Evolutionary conservation across 345 rosid genomes (phyloP).

Genomic region (Eucalyptus coolabah): DNA sequence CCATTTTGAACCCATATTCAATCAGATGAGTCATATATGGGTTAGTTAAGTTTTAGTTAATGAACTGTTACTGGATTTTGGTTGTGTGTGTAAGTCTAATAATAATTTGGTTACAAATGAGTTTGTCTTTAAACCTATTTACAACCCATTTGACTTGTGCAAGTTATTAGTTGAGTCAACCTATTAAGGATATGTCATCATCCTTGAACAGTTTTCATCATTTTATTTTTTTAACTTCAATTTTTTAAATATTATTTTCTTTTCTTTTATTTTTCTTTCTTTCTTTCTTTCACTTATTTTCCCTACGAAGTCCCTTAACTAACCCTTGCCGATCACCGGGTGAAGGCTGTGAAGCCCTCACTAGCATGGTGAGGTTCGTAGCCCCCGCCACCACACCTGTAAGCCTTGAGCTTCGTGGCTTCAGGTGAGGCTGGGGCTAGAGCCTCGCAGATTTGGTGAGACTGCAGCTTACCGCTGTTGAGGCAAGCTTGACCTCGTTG

Average conservation of each 20-base stretch:
- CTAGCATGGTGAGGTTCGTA: accelerated
- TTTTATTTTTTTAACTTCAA: accelerated
- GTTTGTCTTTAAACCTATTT: too few relatives aligned
- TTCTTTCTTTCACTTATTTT: too few relatives aligned
- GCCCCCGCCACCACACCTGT: accelerated
- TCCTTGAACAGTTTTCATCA: too few relatives aligned
- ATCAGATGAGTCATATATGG: accelerated
- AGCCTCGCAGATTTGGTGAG: accelerated
- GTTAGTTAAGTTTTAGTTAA: too few relatives aligned
- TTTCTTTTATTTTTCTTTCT: accelerated
- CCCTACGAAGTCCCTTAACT: accelerated
- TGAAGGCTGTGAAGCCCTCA: accelerated
- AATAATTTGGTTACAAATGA: accelerated
- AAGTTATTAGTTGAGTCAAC: accelerated
- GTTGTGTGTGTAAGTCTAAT: too few relatives aligned
- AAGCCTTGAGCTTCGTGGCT: accelerated
- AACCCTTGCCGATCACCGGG: accelerated
- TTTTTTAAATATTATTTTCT: accelerated
- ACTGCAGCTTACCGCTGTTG: accelerated
- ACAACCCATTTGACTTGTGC: neutral
- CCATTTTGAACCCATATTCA: neutral
- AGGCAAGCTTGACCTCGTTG: accelerated
- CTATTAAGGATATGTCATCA: accelerated
- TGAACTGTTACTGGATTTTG: too few relatives aligned
- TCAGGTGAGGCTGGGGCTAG: accelerated